Evolutionary conservation across 768 basidiomycete genomes (phyloP).

Genomic region (Suillus cothurnatus): DNA sequence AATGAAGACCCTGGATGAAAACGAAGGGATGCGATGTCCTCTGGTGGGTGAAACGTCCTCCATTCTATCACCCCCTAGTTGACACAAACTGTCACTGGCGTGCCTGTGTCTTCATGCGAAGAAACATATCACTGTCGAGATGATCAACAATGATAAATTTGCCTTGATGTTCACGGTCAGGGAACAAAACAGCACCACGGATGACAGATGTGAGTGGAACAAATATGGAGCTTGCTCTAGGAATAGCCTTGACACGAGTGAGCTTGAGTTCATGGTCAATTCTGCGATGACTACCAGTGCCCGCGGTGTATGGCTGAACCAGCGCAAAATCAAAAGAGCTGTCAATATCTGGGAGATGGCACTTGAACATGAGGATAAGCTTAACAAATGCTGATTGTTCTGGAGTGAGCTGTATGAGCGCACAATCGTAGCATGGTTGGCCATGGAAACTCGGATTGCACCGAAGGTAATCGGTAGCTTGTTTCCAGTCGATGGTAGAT

Average conservation of each 20-base stretch:
- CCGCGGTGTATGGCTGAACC: conserved; percentile 22
- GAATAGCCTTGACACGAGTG: conserved; percentile 15
- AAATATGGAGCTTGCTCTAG: conserved; percentile 17
- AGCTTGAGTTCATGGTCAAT: conserved; percentile 26
- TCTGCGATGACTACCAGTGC: conserved; percentile 1
- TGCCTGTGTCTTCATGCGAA: background rate
- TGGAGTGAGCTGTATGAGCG: conserved; percentile 21
- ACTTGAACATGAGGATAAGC: conserved; percentile 26
- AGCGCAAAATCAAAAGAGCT: conserved; percentile 19
- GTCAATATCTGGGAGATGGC: conserved; percentile 13
- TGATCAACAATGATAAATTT: conserved; percentile 32
- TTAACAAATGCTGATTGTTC: conserved; percentile 14
- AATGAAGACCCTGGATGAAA: conserved; percentile 32
- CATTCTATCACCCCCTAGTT: conserved; percentile 16
- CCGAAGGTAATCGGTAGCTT: conserved; percentile 29
- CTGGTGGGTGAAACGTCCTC: conserved; percentile 2
- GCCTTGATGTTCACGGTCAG: conserved; percentile 18
- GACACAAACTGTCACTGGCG: too few species aligned
- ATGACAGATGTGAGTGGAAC: conserved; percentile 32
- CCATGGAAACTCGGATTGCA: conserved; percentile 34
- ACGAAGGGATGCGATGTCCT: conserved; percentile 26
- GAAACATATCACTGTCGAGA: conserved; percentile 34
- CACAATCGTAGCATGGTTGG: conserved; percentile 28
- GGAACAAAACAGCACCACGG: conserved; percentile 27
- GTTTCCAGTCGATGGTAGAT: conserved; percentile 31